These are phyloP conservation scores for Epichloe aotearoae DNA, from an alignment of 2,329 filamentous ascomycete genomes.

Conservation along the genomic window DNA sequence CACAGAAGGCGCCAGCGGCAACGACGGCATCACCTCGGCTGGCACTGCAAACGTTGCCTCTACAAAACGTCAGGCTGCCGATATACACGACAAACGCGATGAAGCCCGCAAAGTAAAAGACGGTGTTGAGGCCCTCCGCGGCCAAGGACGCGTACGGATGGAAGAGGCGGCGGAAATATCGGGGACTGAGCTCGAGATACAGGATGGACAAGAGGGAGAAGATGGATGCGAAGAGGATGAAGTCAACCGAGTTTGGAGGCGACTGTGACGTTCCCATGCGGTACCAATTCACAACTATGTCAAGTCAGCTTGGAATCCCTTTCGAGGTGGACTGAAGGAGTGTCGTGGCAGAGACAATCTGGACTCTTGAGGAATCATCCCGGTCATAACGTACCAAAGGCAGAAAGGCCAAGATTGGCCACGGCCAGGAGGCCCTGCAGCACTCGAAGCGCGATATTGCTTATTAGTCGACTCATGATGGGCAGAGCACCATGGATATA, in stretches of 20 bases:
- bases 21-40: conserved; percentile 42
- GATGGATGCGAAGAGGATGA: conserved; percentile 40
- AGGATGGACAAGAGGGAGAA: conserved; percentile 41
- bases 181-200: conserved; percentile 38
- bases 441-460: conserved; percentile 7
- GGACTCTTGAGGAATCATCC: not conserved
- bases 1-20: conserved; percentile 36
- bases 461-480: conserved; percentile 8
- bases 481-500: not conserved
- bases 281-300: conserved; percentile 46
- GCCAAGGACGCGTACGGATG: conserved; percentile 35
- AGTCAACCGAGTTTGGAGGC: conserved; percentile 44
- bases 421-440: conserved; percentile 10
- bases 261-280: conserved; percentile 37
- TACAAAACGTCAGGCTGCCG: conserved; percentile 40
- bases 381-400: conserved; percentile 9
- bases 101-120: conserved; percentile 48
- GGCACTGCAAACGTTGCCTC: conserved; percentile 41
- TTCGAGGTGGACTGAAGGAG: no score
- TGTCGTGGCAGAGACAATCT: no score
- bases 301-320: not conserved
- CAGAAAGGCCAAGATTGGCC: conserved; percentile 9
- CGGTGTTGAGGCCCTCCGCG: conserved; percentile 36
- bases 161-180: conserved; percentile 29
- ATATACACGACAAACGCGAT: conserved; percentile 45